Percentiles rank a stretch among this genome's conserved stretches.
Conservation (phyloP, 345 rosid species). For the Aethionema arabicum region DNA sequence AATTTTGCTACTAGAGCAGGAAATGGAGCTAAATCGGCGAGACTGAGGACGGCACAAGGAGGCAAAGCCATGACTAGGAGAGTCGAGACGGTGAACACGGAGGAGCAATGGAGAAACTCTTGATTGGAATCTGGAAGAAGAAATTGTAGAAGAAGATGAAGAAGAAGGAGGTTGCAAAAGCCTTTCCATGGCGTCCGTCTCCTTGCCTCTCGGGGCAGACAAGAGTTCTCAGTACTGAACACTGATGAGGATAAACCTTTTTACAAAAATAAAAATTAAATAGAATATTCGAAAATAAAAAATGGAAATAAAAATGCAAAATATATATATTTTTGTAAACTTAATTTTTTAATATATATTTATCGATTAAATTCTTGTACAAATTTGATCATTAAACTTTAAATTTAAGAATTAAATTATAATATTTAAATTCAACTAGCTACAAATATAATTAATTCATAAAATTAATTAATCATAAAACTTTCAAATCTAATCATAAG, state of each 20-base stretch:
- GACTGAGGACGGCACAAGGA: constrained; percentile 29
- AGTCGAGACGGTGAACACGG: constrained; percentile 36
- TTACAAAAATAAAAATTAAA: not conserved
- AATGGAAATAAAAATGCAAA: no score
- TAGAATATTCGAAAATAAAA: no score
- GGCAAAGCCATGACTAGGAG: constrained; percentile 35
- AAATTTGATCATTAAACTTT: no score
- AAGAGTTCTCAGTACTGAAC: constrained; percentile 14
- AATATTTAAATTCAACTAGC: no score
- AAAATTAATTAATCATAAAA: no score
- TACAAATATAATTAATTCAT: no score
- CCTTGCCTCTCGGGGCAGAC: not conserved
- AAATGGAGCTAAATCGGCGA: constrained; percentile 46
- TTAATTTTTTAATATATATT: no score
- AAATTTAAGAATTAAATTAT: no score
- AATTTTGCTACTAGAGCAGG: constrained; percentile 41
- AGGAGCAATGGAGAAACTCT: constrained; percentile 41
- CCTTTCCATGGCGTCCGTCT: constrained; percentile 78
- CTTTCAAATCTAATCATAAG: no score
- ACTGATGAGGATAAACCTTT: constrained; percentile 24
- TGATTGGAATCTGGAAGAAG: constrained; percentile 38
- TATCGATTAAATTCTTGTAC: no score
- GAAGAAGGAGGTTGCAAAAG: constrained; percentile 54
- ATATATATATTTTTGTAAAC: no score
- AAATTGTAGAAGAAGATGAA: constrained; percentile 44